These are phyloP conservation scores for Scedosporium aurantiacum DNA, from an alignment of 2,329 filamentous ascomycete species.

Conservation along the genomic window DNA sequence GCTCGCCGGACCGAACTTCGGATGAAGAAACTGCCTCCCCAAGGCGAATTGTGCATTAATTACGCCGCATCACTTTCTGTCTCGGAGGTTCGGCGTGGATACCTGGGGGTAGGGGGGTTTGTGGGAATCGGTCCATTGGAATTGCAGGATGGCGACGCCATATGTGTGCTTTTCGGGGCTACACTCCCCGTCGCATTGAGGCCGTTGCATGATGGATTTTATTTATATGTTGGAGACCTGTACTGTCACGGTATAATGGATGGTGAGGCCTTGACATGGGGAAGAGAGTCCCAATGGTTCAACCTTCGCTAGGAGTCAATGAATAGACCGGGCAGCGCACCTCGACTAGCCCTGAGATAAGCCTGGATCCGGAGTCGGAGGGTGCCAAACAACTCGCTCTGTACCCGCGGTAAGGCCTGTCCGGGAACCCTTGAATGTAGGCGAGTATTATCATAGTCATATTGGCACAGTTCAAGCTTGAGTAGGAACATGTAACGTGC, in stretches of 20 bases:
- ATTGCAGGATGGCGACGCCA: background rate
- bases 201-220: background rate
- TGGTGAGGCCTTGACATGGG: conserved; percentile 4
- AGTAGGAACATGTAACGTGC: too few species aligned
- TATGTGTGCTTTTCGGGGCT: background rate
- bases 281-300: background rate
- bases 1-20: background rate
- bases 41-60: background rate
- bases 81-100: background rate
- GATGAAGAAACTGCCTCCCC: background rate
- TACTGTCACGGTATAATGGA: background rate
- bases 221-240: background rate
- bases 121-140: background rate
- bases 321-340: background rate
- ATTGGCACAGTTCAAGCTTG: too few species aligned
- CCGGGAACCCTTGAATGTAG: background rate
- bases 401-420: background rate
- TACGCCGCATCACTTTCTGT: background rate
- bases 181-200: background rate
- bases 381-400: background rate
- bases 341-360: background rate
- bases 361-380: background rate
- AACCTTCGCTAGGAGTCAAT: background rate
- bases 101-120: background rate
- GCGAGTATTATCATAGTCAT: too few species aligned